Evolutionary conservation across 2,329 filamentous ascomycete species (phyloP).

Genomic region (Colletotrichum liriopes): DNA sequence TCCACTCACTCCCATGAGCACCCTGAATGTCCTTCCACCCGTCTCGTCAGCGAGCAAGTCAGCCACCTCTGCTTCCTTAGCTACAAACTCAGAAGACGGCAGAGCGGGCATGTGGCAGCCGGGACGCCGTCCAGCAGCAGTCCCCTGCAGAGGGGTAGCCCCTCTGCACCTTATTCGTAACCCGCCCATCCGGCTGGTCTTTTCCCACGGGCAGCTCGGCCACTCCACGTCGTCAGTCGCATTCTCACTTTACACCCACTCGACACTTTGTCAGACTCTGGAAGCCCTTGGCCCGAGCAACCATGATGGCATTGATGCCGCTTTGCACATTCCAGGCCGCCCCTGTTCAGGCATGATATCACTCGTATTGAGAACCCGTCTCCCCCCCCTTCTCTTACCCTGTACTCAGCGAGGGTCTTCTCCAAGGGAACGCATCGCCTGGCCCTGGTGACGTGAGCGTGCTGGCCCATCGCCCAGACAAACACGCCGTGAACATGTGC

Average conservation of each 20-base stretch:
- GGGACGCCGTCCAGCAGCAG: conserved; percentile 16
- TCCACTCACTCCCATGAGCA: background rate
- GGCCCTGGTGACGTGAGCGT: conserved; percentile 9
- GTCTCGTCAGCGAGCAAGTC: background rate
- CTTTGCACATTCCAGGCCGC: conserved; percentile 13
- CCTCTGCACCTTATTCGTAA: conserved; percentile 41
- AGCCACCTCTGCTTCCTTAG: background rate
- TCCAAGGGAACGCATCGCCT: conserved; percentile 14
- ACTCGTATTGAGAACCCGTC: background rate
- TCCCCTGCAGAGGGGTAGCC: conserved; percentile 35
- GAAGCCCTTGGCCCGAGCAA: background rate
- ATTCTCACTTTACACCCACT: conserved; percentile 5
- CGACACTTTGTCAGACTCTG: background rate
- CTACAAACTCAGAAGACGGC: background rate
- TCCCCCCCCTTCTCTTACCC: background rate
- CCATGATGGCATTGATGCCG: background rate
- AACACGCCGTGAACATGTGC: conserved; percentile 18
- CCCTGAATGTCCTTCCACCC: background rate
- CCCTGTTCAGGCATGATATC: background rate
- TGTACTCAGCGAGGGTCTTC: background rate
- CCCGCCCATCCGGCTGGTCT: conserved; percentile 23
- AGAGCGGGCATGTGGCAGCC: conserved; percentile 16
- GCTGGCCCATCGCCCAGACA: conserved; percentile 4
- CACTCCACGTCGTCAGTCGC: conserved; percentile 18
- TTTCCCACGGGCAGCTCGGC: background rate